Evolutionary conservation across 371 early-diverging fungal genomes (phyloP).

Genomic region (Apophysomyces variabilis): DNA sequence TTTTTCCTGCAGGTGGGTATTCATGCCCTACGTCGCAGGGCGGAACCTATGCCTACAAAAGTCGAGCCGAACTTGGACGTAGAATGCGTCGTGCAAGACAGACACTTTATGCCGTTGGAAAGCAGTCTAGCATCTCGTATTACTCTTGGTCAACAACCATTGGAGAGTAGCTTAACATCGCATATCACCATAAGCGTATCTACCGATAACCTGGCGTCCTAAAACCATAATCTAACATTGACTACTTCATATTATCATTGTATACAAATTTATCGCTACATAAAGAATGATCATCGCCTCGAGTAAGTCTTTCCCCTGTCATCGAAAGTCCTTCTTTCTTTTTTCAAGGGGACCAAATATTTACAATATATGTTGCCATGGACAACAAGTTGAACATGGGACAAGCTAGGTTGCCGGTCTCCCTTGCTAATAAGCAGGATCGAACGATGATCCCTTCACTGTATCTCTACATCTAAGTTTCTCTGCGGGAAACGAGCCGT

Average conservation of each 20-base stretch:
- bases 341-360: too few species aligned
- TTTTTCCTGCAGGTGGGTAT: conserved; percentile 48
- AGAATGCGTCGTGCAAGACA: neutral
- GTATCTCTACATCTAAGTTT: too few species aligned
- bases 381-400: too few species aligned
- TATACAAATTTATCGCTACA: neutral
- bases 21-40: conserved; percentile 42
- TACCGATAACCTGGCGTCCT: neutral
- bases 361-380: too few species aligned
- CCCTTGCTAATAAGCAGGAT: too few species aligned
- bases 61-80: neutral
- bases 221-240: neutral
- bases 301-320: too few species aligned
- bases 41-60: neutral
- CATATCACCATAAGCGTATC: neutral
- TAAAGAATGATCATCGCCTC: neutral
- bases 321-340: too few species aligned
- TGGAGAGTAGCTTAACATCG: neutral
- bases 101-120: neutral
- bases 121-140: neutral
- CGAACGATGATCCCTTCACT: too few species aligned
- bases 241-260: neutral
- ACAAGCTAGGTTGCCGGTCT: too few species aligned
- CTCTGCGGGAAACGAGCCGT: too few species aligned
- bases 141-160: neutral